Evolutionary conservation across 495 filamentous ascomycete genomes (phyloP), one percentile per base, ranked within the genome.

Genomic region (Penicillium simplicissimum): DNA sequence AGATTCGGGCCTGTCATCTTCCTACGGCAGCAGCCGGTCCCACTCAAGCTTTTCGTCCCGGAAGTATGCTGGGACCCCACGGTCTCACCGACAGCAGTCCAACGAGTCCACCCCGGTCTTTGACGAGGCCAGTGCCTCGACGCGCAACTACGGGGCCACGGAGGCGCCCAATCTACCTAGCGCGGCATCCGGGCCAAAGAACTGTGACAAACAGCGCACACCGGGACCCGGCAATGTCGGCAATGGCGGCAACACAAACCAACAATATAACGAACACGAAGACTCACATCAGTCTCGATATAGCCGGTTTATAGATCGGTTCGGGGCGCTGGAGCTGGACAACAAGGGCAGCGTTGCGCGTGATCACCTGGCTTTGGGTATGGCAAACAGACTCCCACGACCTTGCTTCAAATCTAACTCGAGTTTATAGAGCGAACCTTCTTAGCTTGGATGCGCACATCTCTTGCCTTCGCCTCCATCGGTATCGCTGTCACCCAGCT

Each of bases 401-500:
- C 58, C 65, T 71, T 55, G 69, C 37, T 33, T 43, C 55, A 60
- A 31, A 67, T 53, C 58, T 62, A 47, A 69, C 45, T 14, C n/a
- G 4, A 33, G 4, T 19, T 9, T 57, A 28, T 68, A 97, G 95
- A 98, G 76, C 88, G 95, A 33, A 98, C 95, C 3, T 98, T 98
- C 75, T 86, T 98, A 21, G 95, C 95, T 52, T 98, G 95, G 95
- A 85, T 98, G 49, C 87, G 95, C 48, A 98, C 95, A 17, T 97
- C 93, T 21, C 83, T 98, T 45, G 92, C 94, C 51, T 98, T 98
- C 71, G 96, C 95, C 38, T 92, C 88, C 52, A 98, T 98, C 67
- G 95, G 95, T 58, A 93, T 98, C 61, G 95, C 94, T 54, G 86
- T 98, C 52, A 97, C 96, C 1, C 95, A 98, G 74, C 85, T 98